phyloP scores from a whole-genome alignment of 805 yeast species.

The Nakazawaea pomicola region DNA sequence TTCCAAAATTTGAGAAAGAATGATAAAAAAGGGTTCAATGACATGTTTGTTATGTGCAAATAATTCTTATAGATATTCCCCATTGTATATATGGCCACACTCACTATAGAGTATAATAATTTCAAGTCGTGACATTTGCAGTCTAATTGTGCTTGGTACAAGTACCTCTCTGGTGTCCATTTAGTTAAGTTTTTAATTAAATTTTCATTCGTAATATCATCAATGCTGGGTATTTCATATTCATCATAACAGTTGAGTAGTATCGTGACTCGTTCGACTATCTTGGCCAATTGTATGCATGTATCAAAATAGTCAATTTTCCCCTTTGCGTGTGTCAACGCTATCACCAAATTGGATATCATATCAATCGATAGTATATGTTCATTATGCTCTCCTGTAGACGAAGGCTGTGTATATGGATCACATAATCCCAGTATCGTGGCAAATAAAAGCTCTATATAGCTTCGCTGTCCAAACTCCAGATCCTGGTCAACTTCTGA shows the following conservation, averaged over 20 bases:
- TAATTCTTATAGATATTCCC: constrained; percentile 33
- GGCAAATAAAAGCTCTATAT: constrained; percentile 14
- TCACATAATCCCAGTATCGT: constrained; percentile 41
- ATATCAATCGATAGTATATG: constrained; percentile 50
- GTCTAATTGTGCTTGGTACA: constrained; percentile 21
- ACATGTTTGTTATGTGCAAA: constrained; percentile 29
- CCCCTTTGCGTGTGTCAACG: no score
- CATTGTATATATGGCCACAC: constrained; percentile 38
- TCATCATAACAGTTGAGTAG: constrained; percentile 40
- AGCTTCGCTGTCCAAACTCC: background rate
- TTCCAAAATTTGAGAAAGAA: constrained; percentile 62
- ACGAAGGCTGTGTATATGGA: constrained; percentile 68
- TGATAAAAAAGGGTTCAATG: constrained; percentile 58
- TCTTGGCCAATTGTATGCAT: constrained; percentile 23
- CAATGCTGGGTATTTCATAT: constrained; percentile 31
- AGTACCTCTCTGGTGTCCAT: constrained; percentile 33
- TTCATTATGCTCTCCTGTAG: constrained; percentile 41
- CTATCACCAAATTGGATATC: constrained; percentile 47
- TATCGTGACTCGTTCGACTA: constrained; percentile 29
- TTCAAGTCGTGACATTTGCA: constrained; percentile 33
- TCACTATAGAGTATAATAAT: constrained; percentile 39
- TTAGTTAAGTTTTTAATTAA: constrained; percentile 27
- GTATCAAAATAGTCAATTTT: constrained; percentile 21
- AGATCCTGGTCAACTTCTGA: background rate
- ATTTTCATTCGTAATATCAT: constrained; percentile 33